These are phyloP conservation scores for Coniochaeta pulveracea DNA, from an alignment of 2,329 filamentous ascomycete genomes.

Conservation along the genomic window DNA sequence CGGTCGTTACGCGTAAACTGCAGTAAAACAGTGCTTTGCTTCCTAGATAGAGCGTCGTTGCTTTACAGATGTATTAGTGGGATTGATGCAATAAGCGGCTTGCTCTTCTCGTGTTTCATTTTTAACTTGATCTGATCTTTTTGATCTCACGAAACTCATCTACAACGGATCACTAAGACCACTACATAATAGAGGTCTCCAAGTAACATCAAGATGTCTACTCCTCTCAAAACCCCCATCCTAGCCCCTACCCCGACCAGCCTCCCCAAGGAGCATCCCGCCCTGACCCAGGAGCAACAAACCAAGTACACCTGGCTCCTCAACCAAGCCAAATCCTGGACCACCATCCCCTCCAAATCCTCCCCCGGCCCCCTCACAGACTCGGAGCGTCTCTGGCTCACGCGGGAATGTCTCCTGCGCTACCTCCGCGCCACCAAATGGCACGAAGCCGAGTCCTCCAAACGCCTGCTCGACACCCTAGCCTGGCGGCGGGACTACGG, in stretches of 20 bases:
- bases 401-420: constrained; percentile 80
- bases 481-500: constrained; percentile 89
- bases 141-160: not conserved
- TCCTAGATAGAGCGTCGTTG: no score
- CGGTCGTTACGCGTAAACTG: no score
- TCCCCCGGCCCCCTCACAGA: constrained; percentile 56
- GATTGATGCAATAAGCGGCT: no score
- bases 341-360: constrained; percentile 49
- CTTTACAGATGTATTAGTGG: no score
- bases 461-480: constrained; percentile 70
- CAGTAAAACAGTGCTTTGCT: no score
- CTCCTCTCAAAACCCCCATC: constrained; percentile 34
- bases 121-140: no score
- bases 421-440: constrained; percentile 94
- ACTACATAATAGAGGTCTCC: no score
- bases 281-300: constrained; percentile 66
- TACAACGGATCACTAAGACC: not conserved
- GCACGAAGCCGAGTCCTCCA: constrained; percentile 62
- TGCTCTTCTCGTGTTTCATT: no score
- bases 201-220: no score
- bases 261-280: constrained; percentile 41
- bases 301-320: constrained; percentile 74
- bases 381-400: constrained; percentile 78
- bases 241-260: constrained; percentile 42
- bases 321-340: constrained; percentile 58